Evolutionary conservation across 768 basidiomycete genomes (phyloP).

Genomic region (Aureoboletus auriporus): DNA sequence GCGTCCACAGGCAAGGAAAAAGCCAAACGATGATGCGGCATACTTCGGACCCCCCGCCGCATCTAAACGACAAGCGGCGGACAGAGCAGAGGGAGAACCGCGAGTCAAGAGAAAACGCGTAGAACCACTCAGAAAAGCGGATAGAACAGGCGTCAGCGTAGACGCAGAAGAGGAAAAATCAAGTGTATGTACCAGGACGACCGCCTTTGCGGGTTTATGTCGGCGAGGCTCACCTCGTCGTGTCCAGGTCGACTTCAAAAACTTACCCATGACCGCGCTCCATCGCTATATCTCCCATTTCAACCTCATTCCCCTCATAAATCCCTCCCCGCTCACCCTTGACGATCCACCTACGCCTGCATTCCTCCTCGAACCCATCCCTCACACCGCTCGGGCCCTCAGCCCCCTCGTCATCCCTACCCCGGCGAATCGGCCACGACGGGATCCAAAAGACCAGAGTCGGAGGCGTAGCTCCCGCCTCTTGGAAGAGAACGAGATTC

Average conservation of each 20-base stretch:
- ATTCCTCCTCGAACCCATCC: conserved; percentile 48
- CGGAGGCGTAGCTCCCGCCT: conserved; percentile 71
- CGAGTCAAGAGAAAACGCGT: conserved; percentile 70
- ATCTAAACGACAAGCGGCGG: conserved; percentile 61
- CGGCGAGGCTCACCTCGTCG: conserved; percentile 8
- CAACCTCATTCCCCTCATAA: conserved; percentile 65
- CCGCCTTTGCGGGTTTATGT: too few species aligned
- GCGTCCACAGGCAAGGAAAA: conserved; percentile 60
- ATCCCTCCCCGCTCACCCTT: conserved; percentile 63
- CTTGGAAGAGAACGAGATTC: conserved; percentile 56
- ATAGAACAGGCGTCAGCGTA: conserved; percentile 36
- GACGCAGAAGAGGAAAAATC: conserved; percentile 28
- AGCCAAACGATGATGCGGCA: conserved; percentile 63
- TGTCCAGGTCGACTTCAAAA: conserved; percentile 68
- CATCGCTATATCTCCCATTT: conserved; percentile 72
- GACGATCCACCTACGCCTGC: conserved; percentile 70
- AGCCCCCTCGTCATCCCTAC: conserved; percentile 46
- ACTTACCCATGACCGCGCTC: conserved; percentile 59
- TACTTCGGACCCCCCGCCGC: conserved; percentile 62
- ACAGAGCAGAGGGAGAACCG: conserved; percentile 71
- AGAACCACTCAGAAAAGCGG: conserved; percentile 39
- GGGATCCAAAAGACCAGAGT: conserved; percentile 57
- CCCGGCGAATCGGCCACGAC: conserved; percentile 68
- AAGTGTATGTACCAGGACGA: conserved; percentile 19
- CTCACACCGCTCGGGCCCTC: conserved; percentile 44